Conservation (phyloP, 2,329 filamentous ascomycete species). For the Emergomyces orientalis region DNA sequence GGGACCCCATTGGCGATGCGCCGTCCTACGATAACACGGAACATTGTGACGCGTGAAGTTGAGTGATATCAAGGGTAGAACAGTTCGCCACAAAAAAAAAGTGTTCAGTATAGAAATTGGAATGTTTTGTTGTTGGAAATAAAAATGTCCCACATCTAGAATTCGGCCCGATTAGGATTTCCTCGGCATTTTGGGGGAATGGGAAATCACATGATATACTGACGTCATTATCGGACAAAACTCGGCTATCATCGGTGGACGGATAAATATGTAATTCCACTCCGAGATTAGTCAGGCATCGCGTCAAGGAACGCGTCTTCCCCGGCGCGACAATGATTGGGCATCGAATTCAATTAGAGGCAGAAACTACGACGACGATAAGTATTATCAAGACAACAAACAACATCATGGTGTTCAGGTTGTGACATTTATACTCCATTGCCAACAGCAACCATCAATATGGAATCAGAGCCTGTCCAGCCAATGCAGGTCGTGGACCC, state of each 20-base stretch:
- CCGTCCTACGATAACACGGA: constrained; percentile 28
- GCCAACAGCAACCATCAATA: constrained; percentile 18
- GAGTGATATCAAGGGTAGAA: not conserved
- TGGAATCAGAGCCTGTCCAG: constrained; percentile 35
- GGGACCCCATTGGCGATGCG: constrained; percentile 25
- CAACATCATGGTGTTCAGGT: not conserved
- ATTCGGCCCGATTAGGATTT: not conserved
- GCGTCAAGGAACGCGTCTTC: constrained; percentile 23
- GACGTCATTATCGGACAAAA: not conserved
- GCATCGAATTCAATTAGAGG: not conserved
- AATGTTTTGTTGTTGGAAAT: not conserved
- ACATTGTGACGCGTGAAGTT: constrained; percentile 20
- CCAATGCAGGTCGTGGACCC: constrained; percentile 61
- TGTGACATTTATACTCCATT: constrained; percentile 1
- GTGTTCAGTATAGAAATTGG: not conserved
- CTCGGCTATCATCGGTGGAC: not conserved
- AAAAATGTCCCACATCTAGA: not conserved
- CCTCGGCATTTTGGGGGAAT: not conserved
- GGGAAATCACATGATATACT: not conserved
- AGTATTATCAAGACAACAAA: not conserved
- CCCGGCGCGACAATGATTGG: constrained; percentile 15
- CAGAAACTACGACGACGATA: not conserved
- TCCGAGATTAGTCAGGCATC: constrained; percentile 8
- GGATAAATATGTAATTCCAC: not conserved
- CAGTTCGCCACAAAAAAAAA: not conserved